phyloP scores from a whole-genome alignment of 2,329 filamentous ascomycete species.

The Neurospora crassa region DNA sequence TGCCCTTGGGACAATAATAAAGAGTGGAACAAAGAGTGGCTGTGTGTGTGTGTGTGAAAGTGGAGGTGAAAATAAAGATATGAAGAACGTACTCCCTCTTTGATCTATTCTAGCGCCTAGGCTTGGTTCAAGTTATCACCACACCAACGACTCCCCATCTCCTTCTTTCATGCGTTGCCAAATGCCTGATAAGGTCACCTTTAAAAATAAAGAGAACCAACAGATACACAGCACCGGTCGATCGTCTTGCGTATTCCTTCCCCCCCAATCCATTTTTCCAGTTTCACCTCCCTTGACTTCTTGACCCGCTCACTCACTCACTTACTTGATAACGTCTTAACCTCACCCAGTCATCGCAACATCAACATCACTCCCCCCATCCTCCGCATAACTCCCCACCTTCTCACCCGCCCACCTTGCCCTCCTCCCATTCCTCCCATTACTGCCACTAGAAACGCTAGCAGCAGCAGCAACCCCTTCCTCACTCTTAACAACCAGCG shows the following conservation, averaged over 20 bases:
- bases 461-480: conserved; percentile 2
- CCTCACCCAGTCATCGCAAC: conserved; percentile 19
- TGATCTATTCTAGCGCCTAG: background rate
- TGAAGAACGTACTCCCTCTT: background rate
- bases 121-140: background rate
- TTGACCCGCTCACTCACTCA: background rate
- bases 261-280: background rate
- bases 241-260: background rate
- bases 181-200: background rate
- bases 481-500: conserved; percentile 24
- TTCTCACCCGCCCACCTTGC: conserved; percentile 21
- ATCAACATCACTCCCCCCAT: conserved; percentile 21
- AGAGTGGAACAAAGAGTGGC: background rate
- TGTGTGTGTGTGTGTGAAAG: background rate
- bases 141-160: background rate
- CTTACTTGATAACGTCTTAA: background rate
- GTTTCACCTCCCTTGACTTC: background rate
- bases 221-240: background rate
- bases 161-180: background rate
- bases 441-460: conserved; percentile 19
- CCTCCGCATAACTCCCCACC: conserved; percentile 29
- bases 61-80: background rate
- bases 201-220: background rate
- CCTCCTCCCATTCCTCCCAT: conserved; percentile 11
- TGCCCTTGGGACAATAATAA: background rate